Evolutionary conservation across 2,329 filamentous ascomycete species (phyloP).

Genomic region (Macrophomina tecta): DNA sequence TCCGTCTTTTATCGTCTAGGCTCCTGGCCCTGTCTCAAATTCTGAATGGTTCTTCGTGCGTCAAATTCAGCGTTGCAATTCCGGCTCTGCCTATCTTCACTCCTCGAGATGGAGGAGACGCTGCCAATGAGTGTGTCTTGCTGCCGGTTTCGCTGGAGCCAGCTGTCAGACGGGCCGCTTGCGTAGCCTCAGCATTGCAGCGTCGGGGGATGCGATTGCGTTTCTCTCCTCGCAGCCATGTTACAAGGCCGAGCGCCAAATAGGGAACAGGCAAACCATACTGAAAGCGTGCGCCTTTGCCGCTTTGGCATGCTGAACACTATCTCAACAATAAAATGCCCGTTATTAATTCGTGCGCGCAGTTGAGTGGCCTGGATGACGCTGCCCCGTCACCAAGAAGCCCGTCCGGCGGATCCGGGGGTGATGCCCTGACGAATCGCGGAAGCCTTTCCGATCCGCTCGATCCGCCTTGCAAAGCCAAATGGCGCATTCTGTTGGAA

Average conservation of each 20-base stretch:
- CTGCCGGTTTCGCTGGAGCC: slow-evolving; percentile 1
- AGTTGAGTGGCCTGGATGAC: slow-evolving; percentile 2
- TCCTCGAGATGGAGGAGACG: neutral
- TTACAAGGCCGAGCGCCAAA: neutral
- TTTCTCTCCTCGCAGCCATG: neutral
- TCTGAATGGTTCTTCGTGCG: slow-evolving; percentile 13
- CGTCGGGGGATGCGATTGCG: neutral
- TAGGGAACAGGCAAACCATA: neutral
- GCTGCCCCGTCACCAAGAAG: slow-evolving; percentile 7
- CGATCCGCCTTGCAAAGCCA: slow-evolving; percentile 17
- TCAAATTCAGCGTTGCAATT: slow-evolving; percentile 16
- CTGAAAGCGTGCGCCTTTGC: slow-evolving; percentile 7
- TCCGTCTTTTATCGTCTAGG: neutral
- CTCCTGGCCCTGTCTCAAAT: slow-evolving; percentile 17
- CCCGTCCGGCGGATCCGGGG: slow-evolving; percentile 21
- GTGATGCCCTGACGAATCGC: slow-evolving; percentile 17
- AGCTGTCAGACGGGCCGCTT: slow-evolving; percentile 19
- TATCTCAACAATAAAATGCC: slow-evolving; percentile 2
- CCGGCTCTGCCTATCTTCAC: slow-evolving; percentile 18
- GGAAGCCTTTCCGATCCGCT: slow-evolving; percentile 23
- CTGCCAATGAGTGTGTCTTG: neutral
- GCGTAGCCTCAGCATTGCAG: neutral
- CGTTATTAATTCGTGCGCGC: slow-evolving; percentile 5
- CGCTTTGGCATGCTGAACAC: slow-evolving; percentile 11
- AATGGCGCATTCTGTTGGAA: neutral